phyloP scores from a whole-genome alignment of 371 early-diverging fungal species.

The Mucor circinelloides region DNA sequence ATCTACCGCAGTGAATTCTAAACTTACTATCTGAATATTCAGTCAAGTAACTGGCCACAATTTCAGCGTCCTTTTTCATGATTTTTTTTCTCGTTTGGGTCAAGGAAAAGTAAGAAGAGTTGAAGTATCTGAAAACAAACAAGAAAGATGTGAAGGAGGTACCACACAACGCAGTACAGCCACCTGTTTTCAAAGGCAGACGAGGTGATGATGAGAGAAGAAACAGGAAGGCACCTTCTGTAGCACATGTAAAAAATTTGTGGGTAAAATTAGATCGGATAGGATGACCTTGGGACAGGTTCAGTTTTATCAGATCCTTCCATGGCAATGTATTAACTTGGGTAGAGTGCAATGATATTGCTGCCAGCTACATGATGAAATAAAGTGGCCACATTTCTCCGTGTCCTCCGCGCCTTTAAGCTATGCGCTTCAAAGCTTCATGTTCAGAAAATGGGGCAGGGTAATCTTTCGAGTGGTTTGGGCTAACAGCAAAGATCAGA shows the following conservation, averaged over 20 bases:
- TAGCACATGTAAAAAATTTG: neutral
- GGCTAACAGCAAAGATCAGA: slow-evolving; percentile 9
- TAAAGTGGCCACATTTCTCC: neutral
- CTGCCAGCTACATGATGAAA: no score
- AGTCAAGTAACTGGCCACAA: slow-evolving; percentile 11
- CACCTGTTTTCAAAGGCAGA: neutral
- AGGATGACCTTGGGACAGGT: neutral
- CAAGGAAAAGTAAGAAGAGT: neutral
- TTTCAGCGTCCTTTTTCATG: slow-evolving; percentile 12
- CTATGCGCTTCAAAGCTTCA: neutral
- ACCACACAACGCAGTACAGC: neutral
- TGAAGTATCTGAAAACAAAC: neutral
- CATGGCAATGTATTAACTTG: neutral
- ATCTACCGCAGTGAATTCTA: neutral
- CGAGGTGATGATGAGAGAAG: neutral
- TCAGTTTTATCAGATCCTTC: neutral
- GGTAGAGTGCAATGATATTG: no score
- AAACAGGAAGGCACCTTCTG: neutral
- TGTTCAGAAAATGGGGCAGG: neutral
- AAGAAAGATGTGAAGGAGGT: neutral
- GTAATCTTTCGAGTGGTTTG: neutral
- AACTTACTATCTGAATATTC: slow-evolving; percentile 30
- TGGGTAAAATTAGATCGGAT: neutral
- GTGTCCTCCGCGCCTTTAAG: neutral
- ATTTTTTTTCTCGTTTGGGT: neutral